Evolutionary conservation across 257 asterid genomes (phyloP).

Genomic region (Mentha longifolia): DNA sequence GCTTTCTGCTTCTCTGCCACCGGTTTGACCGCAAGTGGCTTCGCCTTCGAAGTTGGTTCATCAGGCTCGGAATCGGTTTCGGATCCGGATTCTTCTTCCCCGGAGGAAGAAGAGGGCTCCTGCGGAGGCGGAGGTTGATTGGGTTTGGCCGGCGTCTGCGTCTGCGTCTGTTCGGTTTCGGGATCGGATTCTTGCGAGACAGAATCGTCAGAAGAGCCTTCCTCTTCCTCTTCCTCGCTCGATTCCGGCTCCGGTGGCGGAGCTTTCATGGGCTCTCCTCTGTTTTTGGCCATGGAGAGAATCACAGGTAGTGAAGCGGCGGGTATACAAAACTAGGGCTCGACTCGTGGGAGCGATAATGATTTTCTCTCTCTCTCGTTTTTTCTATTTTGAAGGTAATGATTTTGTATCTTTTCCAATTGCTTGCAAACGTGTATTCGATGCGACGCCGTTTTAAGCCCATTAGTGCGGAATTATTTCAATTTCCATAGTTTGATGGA

Average conservation of each 20-base stretch:
- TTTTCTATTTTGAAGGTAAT: too few relatives aligned
- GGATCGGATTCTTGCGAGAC: slow-evolving; percentile 39
- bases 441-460: too few relatives aligned
- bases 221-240: slow-evolving; percentile 43
- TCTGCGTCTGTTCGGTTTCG: slow-evolving; percentile 13
- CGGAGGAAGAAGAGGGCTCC: slow-evolving; percentile 39
- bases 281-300: slow-evolving; percentile 40
- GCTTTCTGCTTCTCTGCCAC: slow-evolving; percentile 35
- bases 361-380: too few relatives aligned
- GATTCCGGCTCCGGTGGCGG: slow-evolving; percentile 31
- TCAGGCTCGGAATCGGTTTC: slow-evolving; percentile 48
- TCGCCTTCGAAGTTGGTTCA: slow-evolving; percentile 32
- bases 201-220: slow-evolving; percentile 40
- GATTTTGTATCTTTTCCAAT: too few relatives aligned
- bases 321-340: neutral
- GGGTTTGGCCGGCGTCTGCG: slow-evolving; percentile 24
- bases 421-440: too few relatives aligned
- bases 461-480: too few relatives aligned
- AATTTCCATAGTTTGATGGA: too few relatives aligned
- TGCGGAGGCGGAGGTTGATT: neutral
- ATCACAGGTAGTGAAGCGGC: neutral
- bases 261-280: slow-evolving; percentile 30
- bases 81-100: slow-evolving; percentile 46
- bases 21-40: slow-evolving; percentile 42
- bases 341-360: too few relatives aligned